A percentile compares a stretch with the other conserved stretches of the same genome.
phyloP scores from a whole-genome alignment of 192 early-diverging fungal genomes.

The Rhizoclosmatium sp. region DNA sequence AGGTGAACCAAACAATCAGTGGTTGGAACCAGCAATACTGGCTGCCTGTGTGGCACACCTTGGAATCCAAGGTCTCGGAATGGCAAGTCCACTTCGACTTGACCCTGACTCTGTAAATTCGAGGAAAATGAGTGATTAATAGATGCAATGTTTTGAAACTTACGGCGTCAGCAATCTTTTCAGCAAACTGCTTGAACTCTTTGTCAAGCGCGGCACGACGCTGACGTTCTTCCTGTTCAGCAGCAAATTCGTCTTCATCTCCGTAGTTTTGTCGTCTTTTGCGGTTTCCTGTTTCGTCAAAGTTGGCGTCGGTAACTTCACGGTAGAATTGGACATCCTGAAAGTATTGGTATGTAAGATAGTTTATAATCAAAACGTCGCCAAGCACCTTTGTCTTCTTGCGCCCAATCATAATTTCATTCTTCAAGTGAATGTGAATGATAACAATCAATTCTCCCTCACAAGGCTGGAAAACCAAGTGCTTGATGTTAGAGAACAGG shows the following conservation, averaged over 20 bases:
- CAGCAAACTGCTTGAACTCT: slow-evolving; percentile 92
- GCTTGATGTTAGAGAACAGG: slow-evolving; percentile 96
- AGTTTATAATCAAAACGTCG: neutral
- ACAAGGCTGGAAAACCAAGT: slow-evolving; percentile 98
- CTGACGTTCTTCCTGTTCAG: slow-evolving; percentile 93
- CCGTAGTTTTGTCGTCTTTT: slow-evolving; percentile 87
- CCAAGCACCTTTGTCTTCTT: slow-evolving; percentile 85
- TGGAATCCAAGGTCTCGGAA: slow-evolving; percentile 93
- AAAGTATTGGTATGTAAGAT: neutral
- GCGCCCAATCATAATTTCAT: slow-evolving; percentile 97
- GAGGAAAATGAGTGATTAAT: neutral
- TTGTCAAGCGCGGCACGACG: slow-evolving; percentile 85
- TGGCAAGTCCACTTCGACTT: slow-evolving; percentile 91
- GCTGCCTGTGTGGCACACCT: slow-evolving; percentile 91
- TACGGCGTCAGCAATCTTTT: slow-evolving; percentile 81
- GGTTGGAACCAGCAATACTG: slow-evolving; percentile 94
- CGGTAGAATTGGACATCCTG: slow-evolving; percentile 98
- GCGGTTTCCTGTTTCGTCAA: slow-evolving; percentile 97
- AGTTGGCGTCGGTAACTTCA: slow-evolving; percentile 92
- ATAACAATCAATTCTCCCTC: slow-evolving; percentile 95
- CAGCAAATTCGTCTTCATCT: slow-evolving; percentile 97
- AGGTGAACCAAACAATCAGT: slow-evolving; percentile 96
- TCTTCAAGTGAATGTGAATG: slow-evolving; percentile 94
- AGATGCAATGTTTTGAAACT: neutral
- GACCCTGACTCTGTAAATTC: slow-evolving; percentile 67